These are phyloP conservation scores for Usnea hakonensis DNA, from an alignment of 495 filamentous ascomycete genomes.

Conservation along the genomic window DNA sequence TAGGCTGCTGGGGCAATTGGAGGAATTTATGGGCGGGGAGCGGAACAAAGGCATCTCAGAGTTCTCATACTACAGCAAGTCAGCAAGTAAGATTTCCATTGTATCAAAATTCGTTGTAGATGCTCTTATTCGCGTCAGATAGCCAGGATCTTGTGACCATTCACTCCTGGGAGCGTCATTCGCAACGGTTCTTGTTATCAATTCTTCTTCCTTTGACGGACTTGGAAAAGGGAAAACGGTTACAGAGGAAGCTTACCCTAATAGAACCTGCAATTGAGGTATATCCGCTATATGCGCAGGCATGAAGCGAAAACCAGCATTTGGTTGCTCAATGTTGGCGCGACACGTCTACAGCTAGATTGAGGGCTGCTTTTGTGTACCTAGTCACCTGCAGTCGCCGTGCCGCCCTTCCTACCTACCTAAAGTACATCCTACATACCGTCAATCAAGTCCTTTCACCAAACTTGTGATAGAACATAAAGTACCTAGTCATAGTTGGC, in stretches of 20 bases:
- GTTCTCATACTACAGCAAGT: not conserved
- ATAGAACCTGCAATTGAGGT: not conserved
- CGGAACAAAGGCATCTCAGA: conserved; percentile 2
- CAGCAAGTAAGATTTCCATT: not conserved
- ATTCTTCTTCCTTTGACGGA: conserved; percentile 45
- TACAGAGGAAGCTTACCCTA: conserved; percentile 12
- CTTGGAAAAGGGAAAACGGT: conserved; percentile 3
- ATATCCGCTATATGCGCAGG: not conserved
- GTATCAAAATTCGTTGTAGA: not conserved
- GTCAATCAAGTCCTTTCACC: too few relatives aligned
- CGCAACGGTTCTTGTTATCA: conserved; percentile 84
- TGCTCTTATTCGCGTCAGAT: conserved; percentile 3
- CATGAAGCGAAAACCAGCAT: too few relatives aligned
- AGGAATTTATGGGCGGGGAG: not conserved
- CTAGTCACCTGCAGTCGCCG: too few relatives aligned
- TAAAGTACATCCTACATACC: too few relatives aligned
- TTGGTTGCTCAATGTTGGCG: too few relatives aligned
- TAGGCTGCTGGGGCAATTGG: conserved; percentile 23
- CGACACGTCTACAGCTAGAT: too few relatives aligned
- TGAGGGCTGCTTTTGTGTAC: too few relatives aligned
- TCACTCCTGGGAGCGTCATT: conserved; percentile 60
- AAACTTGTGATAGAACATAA: too few relatives aligned
- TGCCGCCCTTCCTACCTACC: too few relatives aligned
- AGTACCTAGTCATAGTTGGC: too few relatives aligned
- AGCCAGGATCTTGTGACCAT: conserved; percentile 41